A percentile compares a stretch with the other conserved stretches of the same genome.
Evolutionary conservation across 441 rosid species (phyloP).

Genomic region (Melianthus villosus): DNA sequence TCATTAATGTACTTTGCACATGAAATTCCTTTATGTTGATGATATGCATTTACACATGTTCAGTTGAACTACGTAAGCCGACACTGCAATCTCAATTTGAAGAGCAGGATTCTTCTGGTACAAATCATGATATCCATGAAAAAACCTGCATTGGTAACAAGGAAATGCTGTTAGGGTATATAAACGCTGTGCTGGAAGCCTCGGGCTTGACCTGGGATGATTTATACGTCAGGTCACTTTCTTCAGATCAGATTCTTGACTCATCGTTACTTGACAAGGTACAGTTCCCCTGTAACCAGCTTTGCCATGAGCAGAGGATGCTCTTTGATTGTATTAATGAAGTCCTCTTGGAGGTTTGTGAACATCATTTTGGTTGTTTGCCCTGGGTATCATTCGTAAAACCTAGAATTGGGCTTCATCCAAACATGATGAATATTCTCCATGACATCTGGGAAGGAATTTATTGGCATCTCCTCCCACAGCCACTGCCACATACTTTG

Average conservation of each 20-base stretch:
- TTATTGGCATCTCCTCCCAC: conserved; percentile 51
- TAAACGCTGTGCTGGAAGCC: conserved; percentile 40
- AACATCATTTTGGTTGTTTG: conserved; percentile 30
- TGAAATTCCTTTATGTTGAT: conserved; percentile 16
- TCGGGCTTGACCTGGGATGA: conserved; percentile 61
- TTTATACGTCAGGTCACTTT: conserved; percentile 36
- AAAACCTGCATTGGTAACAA: conserved; percentile 30
- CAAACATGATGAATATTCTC: conserved; percentile 24
- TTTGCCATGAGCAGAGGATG: conserved; percentile 39
- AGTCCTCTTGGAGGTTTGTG: conserved; percentile 47
- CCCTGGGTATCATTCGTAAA: conserved; percentile 44
- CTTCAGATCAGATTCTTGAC: conserved; percentile 55
- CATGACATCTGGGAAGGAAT: conserved; percentile 58
- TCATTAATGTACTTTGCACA: too few species aligned
- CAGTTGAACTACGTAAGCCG: conserved; percentile 36
- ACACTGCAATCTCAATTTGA: conserved; percentile 63
- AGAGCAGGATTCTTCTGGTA: conserved; percentile 25
- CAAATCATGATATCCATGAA: conserved; percentile 15
- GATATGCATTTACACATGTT: conserved; percentile 11
- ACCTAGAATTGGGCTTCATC: conserved; percentile 22
- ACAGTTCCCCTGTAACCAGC: conserved; percentile 33
- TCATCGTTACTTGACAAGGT: conserved; percentile 39
- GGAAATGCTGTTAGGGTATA: conserved; percentile 30
- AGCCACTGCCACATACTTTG: conserved; percentile 40
- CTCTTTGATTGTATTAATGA: conserved; percentile 69